Evolutionary conservation across 306 rosid species (phyloP), one percentile per base, ranked within the genome.

Genomic region (Begonia masoniana): DNA sequence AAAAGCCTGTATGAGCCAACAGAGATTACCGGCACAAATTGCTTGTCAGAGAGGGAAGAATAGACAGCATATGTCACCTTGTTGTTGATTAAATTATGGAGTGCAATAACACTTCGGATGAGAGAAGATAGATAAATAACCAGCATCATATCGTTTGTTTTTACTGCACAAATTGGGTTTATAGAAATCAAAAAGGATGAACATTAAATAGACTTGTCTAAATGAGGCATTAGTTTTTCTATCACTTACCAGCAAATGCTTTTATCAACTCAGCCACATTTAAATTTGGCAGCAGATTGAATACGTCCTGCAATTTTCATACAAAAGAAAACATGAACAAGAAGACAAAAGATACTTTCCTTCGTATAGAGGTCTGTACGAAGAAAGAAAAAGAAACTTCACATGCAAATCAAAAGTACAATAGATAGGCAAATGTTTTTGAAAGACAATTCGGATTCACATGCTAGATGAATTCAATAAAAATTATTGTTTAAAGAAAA

Each of bases 81-180:
- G 60, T 81, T 81, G 47, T 74, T 81, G 65, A 81, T 81, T 71
- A 81, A 74, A 67, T 81, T 81, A 58, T 81, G 88, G 50, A 77
- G 88, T 10, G 88, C 88, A 15, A 81, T 72, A 55, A 77, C 79
- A 26, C 84, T 74, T 19, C 88, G 77, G 57, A 81, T 74, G 55
- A 81, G 77, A 58, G 79, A 78, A 36, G 82, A 69, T 16, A 81
- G 82, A 78, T 75, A 81, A 13, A 72, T 67, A 36, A 81, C 82
- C 74, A 75, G 55, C 82, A 78, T 75, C 88, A 81, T 78, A 66
- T 78, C 88, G 58, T 72, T 81, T 57, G 80, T 75, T 70, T 78
- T 72, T 14, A 82, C 88, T 78, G 80, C 74, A 58, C 51, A 51
- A 41, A 43, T n/a, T 57, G 14, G 46, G 47, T 13, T 15, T 31